Evolutionary conservation across 2,329 filamentous ascomycete genomes (phyloP).

Genomic region (Tolypocladium ophioglossoides): DNA sequence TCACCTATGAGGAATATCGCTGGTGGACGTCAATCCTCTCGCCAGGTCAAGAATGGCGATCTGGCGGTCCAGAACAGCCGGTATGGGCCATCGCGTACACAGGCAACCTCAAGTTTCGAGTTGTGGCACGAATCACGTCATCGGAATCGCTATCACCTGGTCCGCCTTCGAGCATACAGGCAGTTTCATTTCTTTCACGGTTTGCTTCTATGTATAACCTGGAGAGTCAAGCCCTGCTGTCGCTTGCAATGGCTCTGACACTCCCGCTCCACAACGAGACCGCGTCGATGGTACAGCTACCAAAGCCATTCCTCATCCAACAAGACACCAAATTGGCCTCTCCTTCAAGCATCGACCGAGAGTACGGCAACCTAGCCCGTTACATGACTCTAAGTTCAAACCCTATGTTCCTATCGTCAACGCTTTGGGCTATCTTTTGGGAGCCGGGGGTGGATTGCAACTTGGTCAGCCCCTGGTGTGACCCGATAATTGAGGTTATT

Average conservation of each 20-base stretch:
- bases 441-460: slow-evolving; percentile 1
- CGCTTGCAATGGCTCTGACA: slow-evolving; percentile 2
- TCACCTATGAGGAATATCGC: neutral
- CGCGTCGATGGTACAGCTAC: neutral
- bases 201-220: slow-evolving; percentile 4
- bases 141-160: neutral
- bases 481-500: slow-evolving; percentile 2
- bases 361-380: slow-evolving; percentile 1
- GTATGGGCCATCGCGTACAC: slow-evolving; percentile 2
- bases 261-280: slow-evolving; percentile 2
- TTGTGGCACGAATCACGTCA: neutral
- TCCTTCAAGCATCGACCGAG: slow-evolving; percentile 1
- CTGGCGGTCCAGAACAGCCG: neutral
- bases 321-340: neutral
- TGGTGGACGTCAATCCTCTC: slow-evolving; percentile 1
- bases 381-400: slow-evolving; percentile 3
- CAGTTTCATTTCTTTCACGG: neutral
- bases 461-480: slow-evolving; percentile 1
- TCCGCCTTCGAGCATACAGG: slow-evolving; percentile 2
- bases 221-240: neutral
- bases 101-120: slow-evolving; percentile 1
- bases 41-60: slow-evolving; percentile 1
- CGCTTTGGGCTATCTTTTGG: slow-evolving; percentile 3
- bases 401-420: slow-evolving; percentile 2
- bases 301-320: neutral